A percentile compares a stretch with the other conserved stretches of the same genome.
Evolutionary conservation across 257 asterid genomes (phyloP).

Genomic region (Scutellaria minor): DNA sequence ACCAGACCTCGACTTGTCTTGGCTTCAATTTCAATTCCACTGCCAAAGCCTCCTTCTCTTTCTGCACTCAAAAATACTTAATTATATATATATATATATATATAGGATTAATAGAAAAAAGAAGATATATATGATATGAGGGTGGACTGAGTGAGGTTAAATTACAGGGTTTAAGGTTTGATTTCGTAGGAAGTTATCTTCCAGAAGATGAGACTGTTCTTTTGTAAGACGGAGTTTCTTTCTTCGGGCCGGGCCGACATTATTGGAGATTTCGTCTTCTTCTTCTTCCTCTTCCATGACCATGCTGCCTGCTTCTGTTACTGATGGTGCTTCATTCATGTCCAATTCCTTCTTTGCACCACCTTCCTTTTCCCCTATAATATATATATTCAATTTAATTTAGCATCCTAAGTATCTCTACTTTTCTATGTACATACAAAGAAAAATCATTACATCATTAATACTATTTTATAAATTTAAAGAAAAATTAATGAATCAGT

Average conservation of each 20-base stretch:
- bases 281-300: slow-evolving; percentile 44
- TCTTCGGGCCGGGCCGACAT: slow-evolving; percentile 44
- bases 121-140: no score
- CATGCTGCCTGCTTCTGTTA: slow-evolving; percentile 46
- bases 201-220: slow-evolving; percentile 74
- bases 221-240: slow-evolving; percentile 81
- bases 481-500: no score
- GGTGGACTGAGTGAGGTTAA: no score
- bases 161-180: slow-evolving; percentile 70
- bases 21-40: slow-evolving; percentile 63
- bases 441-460: no score
- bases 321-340: slow-evolving; percentile 58
- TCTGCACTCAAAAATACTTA: slow-evolving; percentile 42
- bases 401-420: no score
- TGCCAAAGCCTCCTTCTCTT: slow-evolving; percentile 71
- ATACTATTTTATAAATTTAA: no score
- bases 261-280: slow-evolving; percentile 36
- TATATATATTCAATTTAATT: background rate
- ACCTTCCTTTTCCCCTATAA: slow-evolving; percentile 41
- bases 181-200: slow-evolving; percentile 62
- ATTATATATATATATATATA: background rate
- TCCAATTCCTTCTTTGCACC: slow-evolving; percentile 53
- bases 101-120: background rate
- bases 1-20: slow-evolving; percentile 94
- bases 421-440: no score